Evolutionary conservation across 805 yeast species (phyloP), one percentile per base, ranked within the genome.

Genomic region (Wickerhamiella allomyrinae): DNA sequence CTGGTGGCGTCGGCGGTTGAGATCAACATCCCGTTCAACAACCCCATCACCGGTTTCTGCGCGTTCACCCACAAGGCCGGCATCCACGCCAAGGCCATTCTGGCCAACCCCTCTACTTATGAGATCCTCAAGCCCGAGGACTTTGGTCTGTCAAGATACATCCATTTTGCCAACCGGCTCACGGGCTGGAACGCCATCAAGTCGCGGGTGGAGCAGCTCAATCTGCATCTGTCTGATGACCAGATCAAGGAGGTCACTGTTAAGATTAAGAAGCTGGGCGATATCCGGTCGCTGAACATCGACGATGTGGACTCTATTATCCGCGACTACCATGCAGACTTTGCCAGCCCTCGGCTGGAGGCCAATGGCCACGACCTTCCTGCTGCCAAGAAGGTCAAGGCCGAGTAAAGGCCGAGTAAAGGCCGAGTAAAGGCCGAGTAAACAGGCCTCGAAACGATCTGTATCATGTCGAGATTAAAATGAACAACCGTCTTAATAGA

Each of bases 41-140:
- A 89, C 70, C 97, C 97, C 55, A 85, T 89, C 63, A 89, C 98
- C 34, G 98, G 98, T 25, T 91, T 91, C 79, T 91, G 97, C 71
- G 98, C 98, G 37, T 89, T 89, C 70, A 89, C 98, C 46, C 98
- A 89, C 71, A 89, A 89, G 73, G 98, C 98, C 45, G 98, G 98
- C 66, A 87, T 89, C 61, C 98, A 89, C 63, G 97, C 98, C 57
- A 89, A 91, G 73, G 97, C 97, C 44, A 89, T 89, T 54, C 74
- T 89, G 52, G 98, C 98, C 45, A 91, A 89, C 68, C 98, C 98
- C 49, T 85, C 95, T 37, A 91, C 97, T n/a, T 89, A 89, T 64
- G 98, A 89, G 71, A 89, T 89, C 58, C 73, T 89, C 61, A 81
- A 81, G 61, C 98, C 98, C 44, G 68, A 80, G 22, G 98, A 89